Conservation (phyloP, 768 basidiomycete species). For the Amanita pallidorosea region DNA sequence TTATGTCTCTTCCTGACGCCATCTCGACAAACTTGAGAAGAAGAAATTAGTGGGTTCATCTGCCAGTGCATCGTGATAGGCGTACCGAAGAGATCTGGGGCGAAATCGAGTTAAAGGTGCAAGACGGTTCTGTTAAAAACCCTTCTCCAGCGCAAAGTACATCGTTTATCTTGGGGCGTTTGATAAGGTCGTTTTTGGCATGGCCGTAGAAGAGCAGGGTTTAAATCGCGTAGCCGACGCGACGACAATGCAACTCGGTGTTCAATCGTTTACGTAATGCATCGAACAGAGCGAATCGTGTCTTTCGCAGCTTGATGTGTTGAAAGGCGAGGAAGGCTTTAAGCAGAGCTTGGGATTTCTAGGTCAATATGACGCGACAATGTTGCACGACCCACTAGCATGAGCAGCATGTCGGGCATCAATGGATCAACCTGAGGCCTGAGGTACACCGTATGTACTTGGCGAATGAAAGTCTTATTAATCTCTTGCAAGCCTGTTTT, state of each 20-base stretch:
- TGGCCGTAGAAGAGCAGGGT: conserved; percentile 2
- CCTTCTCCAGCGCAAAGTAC: not conserved
- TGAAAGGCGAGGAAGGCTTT: too few species aligned
- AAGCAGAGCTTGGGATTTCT: too few species aligned
- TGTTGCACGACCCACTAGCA: too few species aligned
- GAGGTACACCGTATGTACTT: not conserved
- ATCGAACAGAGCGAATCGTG: too few species aligned
- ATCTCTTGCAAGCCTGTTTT: not conserved
- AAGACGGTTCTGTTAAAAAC: conserved; percentile 1
- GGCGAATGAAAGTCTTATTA: not conserved
- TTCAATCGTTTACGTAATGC: too few species aligned
- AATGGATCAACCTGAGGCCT: not conserved
- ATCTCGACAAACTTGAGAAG: not conserved
- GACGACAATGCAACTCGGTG: too few species aligned
- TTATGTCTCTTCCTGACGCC: not conserved
- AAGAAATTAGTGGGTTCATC: not conserved
- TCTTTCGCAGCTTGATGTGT: too few species aligned
- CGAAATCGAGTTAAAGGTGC: not conserved
- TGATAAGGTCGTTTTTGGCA: not conserved
- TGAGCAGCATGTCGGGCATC: not conserved
- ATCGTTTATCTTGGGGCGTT: not conserved
- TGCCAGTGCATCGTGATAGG: not conserved
- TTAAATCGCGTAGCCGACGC: not conserved
- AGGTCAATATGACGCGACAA: too few species aligned
- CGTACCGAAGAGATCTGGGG: not conserved